phyloP scores from a whole-genome alignment of 208 protist genomes.

The Blechomonas ayalai region DNA sequence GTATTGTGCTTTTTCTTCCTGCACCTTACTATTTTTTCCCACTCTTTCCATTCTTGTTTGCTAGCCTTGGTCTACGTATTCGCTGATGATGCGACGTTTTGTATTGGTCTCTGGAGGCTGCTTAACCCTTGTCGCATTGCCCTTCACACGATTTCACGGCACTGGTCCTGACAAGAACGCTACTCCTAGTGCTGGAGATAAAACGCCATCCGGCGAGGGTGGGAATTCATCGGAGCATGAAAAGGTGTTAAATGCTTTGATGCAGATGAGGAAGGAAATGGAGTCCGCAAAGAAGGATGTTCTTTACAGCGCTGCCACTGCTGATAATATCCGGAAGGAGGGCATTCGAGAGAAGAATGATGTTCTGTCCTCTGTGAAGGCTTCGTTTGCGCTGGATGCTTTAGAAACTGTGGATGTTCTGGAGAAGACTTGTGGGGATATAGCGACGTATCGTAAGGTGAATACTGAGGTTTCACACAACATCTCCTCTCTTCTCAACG shows the following conservation, averaged over 20 bases:
- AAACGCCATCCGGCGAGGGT: no score
- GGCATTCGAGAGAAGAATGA: conserved; percentile 12
- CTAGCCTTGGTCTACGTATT: no score
- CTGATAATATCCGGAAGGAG: conserved; percentile 49
- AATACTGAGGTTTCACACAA: conserved; percentile 9
- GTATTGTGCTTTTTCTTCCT: no score
- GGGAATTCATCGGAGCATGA: no score
- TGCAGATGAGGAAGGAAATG: conserved; percentile 16
- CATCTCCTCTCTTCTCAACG: conserved; percentile 15
- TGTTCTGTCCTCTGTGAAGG: conserved; percentile 18
- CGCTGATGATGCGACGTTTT: no score
- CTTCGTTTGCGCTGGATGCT: conserved; percentile 47
- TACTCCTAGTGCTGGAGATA: no score
- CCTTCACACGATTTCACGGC: no score
- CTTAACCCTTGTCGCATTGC: no score
- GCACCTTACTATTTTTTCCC: no score
- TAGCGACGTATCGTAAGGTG: conserved; percentile 5
- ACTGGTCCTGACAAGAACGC: no score
- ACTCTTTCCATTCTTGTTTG: no score
- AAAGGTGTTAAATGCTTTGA: conserved; percentile 12
- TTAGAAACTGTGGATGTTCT: conserved; percentile 56
- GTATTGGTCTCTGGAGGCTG: no score
- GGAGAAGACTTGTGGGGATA: conserved; percentile 17
- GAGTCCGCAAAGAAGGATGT: conserved; percentile 30
- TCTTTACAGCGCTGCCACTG: conserved; percentile 45